Base-by-base conservation (phyloP, 306 rosid species). In the Fagus sylvatica region DNA sequence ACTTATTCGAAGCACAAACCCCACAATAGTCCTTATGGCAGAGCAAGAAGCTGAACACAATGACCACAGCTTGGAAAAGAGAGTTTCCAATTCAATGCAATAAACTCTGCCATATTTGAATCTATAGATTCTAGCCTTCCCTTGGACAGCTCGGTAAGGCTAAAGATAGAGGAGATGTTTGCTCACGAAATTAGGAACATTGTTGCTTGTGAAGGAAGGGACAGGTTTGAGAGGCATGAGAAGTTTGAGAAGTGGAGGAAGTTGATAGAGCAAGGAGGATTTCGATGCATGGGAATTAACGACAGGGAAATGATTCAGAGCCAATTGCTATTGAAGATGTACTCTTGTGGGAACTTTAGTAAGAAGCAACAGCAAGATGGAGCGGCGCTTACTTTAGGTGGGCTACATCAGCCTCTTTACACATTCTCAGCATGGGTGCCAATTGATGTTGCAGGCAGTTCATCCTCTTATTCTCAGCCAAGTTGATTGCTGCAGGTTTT, bases 1-100 rank as follows among this genome's bases (percentile, higher is more conserved):
- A 32, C 90, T 96, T 0, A 84, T 96, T n/a, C 88, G 90, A 17
- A 96, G 99, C 91, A 90, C 97, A 7, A 92, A 90, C 68, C 98
- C 99, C 0, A 34, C 81, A 0, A 16, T 91, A 5, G 87, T 91
- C 0, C 73, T 91, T 1, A 72, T 90, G 91, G 98, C 89, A 2
- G 99, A 93, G 79, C 97, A 93, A 61, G 99, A 96, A 67, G 91
- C 96, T 13, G 91, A 91, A 57, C 98, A 93, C 87, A 90, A 91
- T 19, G 91, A 86, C 32, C 73, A 83, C 2, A 83, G 80, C 56
- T 71, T 91, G 82, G 98, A 91, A 46, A 76, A 80, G 3, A 84
- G 99, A 74, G 93, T 96, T 12, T 87, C 87, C 79, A 85, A 80
- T 19, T 87, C 99, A 0, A 60, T 96, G 81, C 88, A 84, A 53